Base-by-base conservation (phyloP, 371 early-diverging fungal species). In the Phascolomyces articulosus region DNA sequence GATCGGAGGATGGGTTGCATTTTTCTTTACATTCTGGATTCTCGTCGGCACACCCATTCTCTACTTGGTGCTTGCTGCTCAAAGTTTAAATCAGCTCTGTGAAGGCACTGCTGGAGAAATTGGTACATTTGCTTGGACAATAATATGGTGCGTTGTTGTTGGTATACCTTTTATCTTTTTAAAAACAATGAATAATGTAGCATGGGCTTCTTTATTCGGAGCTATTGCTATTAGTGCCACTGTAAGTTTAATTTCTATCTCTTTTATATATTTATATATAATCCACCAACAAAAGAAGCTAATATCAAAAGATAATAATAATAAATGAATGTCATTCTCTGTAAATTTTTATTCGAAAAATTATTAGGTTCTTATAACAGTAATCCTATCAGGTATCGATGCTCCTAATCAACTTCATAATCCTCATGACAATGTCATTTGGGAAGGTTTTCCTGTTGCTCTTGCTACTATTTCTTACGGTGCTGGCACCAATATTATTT, bases 401-500 rank as follows among this genome's bases (percentile, higher is more conserved):
- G 40, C 34, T 20, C 34, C 34, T 9, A 66, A 73, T 20, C 58
- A 64, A 8, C 57, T 64, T 0, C 15, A 44, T 20, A 27, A 9
- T 9, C 34, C 0, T 58, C 34, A 57, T 23, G 70, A 82, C 40
- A 40, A 68, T 44, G 84, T 78, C 44, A 80, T 84, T 29, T 79
- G 79, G 72, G 66, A 77, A 20, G 80, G 84, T 58, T 75, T 89
- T 41, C 87, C 89, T 3, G 67, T 83, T 9, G 83, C 89, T 1
- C 64, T 89, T 3, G 82, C 85, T 31, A 87, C 89, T 6, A 89
- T 93, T 40, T 90, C 88, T 54, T 91, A 91, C 69, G 84, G 87
- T 67, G 93, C 88, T 63, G 92, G 93, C 61, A 93, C 92, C 48
- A 93, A 91, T 66, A 85, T 90, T 23, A 86, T 92, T 56, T 93